phyloP scores from a whole-genome alignment of 139 green algal genomes.

The Ostreobium quekettii region DNA sequence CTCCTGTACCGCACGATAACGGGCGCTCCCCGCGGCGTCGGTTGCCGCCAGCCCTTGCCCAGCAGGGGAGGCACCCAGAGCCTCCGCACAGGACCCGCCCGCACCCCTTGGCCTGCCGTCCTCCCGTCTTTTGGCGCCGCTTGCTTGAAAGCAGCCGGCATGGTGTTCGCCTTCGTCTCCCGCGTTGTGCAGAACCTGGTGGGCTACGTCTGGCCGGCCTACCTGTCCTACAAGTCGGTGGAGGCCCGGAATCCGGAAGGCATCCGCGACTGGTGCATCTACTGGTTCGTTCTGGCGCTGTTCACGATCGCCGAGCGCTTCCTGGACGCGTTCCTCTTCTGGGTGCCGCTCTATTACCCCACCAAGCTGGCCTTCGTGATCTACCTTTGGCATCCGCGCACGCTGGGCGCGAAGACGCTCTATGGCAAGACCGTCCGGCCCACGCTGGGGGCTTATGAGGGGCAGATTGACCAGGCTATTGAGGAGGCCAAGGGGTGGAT shows the following conservation, averaged over 20 bases:
- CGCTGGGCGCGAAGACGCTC: slow-evolving; percentile 30
- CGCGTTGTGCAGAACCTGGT: slow-evolving; percentile 20
- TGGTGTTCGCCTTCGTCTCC: neutral
- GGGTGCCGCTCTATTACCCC: slow-evolving; percentile 37
- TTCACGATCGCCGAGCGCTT: neutral
- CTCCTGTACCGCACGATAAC: too few relatives aligned
- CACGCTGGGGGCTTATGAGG: slow-evolving; percentile 11
- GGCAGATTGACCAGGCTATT: neutral
- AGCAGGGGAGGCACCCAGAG: too few relatives aligned
- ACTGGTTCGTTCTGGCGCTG: slow-evolving; percentile 31
- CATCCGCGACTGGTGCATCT: slow-evolving; percentile 38
- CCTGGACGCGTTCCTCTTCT: slow-evolving; percentile 8
- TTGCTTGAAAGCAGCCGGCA: too few relatives aligned
- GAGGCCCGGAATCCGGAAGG: slow-evolving; percentile 21
- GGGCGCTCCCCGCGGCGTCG: too few relatives aligned
- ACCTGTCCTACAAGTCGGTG: slow-evolving; percentile 44
- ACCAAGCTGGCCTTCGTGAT: slow-evolving; percentile 34
- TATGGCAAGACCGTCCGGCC: slow-evolving; percentile 27
- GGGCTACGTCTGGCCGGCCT: slow-evolving; percentile 43
- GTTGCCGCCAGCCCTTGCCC: too few relatives aligned
- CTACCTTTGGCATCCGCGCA: slow-evolving; percentile 38
- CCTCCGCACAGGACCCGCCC: too few relatives aligned
- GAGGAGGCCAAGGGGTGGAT: neutral
- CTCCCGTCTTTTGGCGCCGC: too few relatives aligned
- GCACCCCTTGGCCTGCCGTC: too few relatives aligned